Evolutionary conservation across 257 asterid species (phyloP).

Genomic region (Gentiana macrophylla): DNA sequence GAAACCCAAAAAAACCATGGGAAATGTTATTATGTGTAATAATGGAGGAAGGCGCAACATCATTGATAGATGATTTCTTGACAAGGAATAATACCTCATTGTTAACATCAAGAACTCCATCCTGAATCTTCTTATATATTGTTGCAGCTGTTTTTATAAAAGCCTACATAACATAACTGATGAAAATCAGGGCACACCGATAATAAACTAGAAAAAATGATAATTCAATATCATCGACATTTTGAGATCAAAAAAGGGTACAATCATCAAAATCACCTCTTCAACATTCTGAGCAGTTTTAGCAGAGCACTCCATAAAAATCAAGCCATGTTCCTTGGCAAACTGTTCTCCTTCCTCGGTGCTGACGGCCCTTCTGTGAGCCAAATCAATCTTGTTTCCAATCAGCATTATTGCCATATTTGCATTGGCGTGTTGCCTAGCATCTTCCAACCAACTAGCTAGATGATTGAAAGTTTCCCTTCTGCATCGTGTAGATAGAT

Average conservation of each 20-base stretch:
- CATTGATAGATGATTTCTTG: no score
- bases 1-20: not conserved
- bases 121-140: slow-evolving; percentile 88
- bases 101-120: slow-evolving; percentile 87
- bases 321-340: slow-evolving; percentile 65
- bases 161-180: slow-evolving; percentile 41
- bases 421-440: slow-evolving; percentile 63
- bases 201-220: not conserved
- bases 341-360: slow-evolving; percentile 80
- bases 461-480: slow-evolving; percentile 83
- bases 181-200: not conserved
- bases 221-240: no score
- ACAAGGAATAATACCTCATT: slow-evolving; percentile 51
- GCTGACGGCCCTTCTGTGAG: slow-evolving; percentile 81
- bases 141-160: slow-evolving; percentile 78
- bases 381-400: slow-evolving; percentile 68
- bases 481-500: slow-evolving; percentile 20
- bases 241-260: not conserved
- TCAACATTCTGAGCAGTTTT: slow-evolving; percentile 83
- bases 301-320: slow-evolving; percentile 87
- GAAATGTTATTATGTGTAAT: not conserved
- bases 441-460: slow-evolving; percentile 82
- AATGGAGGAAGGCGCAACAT: no score
- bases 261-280: slow-evolving; percentile 35
- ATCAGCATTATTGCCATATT: slow-evolving; percentile 71